Base-by-base conservation (phyloP, 2,329 filamentous ascomycete genomes). In the Xylariaceae sp. region DNA sequence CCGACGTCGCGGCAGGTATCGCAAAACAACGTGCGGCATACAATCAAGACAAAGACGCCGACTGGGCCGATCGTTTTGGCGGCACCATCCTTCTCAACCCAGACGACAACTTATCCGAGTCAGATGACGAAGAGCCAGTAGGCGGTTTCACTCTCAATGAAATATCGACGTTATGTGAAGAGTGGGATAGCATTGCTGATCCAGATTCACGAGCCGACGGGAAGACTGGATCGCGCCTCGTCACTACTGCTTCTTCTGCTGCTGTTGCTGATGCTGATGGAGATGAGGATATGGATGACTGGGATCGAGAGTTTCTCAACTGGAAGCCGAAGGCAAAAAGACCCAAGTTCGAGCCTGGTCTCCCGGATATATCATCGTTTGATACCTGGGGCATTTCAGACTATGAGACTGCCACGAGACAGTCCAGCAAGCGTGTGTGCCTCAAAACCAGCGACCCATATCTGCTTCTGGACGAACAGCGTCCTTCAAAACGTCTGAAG, bases 391-490 rank as follows among this genome's bases (percentile, higher is more conserved):
- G 86, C 2, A 87, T 96, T 66, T 90, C 95, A 69, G 85, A 96
- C 63, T 94, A 92, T 13, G 86, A 92, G 68, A 80, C 83, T 58
- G 83, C 85, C 4, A 92, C 89, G 1, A 80, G 86, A 11, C 85
- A 85, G 65, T 81, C 92, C 49, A 86, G 89, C 2, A 92, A 91
- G 73, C 87, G 86, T 50, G 88, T 96, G 23, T 84, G 87, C 1
- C 80, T 99, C 55, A 92, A 97, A 68, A 82, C 94, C 73, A 92
- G 92, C 67, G 94, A 99, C 70, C 89, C 92, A 1, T 83, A 90
- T 67, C 83, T 99, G 3, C 82, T 99, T 2, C 79, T 97, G 17
- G 91, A 97, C 68, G 85, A 92, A 51, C 86, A 90, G 64, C 79
- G 82, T 34, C 79, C 82, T 9, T 75, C 82, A 15, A 88, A 89